Evolutionary conservation across 148 eudicot genomes (phyloP).

Genomic region (Camellia lanceoleosa): DNA sequence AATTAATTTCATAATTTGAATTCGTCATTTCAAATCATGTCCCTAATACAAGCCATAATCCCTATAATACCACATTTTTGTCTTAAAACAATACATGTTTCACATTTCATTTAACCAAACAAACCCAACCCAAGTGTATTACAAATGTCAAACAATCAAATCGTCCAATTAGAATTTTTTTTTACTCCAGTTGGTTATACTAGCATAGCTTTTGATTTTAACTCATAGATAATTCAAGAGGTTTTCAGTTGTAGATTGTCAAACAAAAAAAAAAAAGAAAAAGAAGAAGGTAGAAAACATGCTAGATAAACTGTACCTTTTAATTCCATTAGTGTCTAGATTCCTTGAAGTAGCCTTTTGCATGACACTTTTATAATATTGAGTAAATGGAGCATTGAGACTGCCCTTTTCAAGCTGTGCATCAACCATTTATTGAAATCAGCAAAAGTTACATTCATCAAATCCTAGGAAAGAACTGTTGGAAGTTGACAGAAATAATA

Average conservation of each 20-base stretch:
- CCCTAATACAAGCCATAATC: too few species aligned
- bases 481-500: conserved; percentile 9
- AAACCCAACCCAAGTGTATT: background rate
- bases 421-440: conserved; percentile 18
- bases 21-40: too few species aligned
- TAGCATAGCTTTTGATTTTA: background rate
- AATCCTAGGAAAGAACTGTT: background rate
- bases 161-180: background rate
- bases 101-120: background rate
- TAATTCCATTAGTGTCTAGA: conserved; percentile 25
- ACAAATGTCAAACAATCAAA: background rate
- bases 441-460: conserved; percentile 12
- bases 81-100: background rate
- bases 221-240: background rate
- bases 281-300: background rate
- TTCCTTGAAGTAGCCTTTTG: conserved; percentile 62
- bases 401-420: conserved; percentile 63
- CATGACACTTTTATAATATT: conserved; percentile 71
- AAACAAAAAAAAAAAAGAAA: background rate
- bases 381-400: conserved; percentile 57
- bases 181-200: background rate
- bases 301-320: conserved; percentile 33
- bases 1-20: too few species aligned
- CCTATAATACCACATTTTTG: too few species aligned
- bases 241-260: too few species aligned